Evolutionary conservation across 768 basidiomycete genomes (phyloP).

Genomic region (Dioszegia crocea): DNA sequence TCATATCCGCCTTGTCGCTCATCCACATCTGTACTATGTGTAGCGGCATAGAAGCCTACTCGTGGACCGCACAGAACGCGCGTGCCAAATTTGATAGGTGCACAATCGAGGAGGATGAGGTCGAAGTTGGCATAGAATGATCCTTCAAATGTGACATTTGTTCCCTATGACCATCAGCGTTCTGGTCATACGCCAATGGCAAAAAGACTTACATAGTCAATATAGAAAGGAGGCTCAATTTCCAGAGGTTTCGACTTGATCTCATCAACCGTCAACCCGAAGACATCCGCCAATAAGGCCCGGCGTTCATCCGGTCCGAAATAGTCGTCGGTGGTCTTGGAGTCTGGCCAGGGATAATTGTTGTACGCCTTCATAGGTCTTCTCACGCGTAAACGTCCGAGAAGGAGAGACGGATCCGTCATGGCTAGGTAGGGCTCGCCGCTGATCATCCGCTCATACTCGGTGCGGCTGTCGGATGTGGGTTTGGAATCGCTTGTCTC

Average conservation of each 20-base stretch:
- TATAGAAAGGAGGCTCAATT: slow-evolving; percentile 15
- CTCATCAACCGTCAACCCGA: slow-evolving; percentile 9
- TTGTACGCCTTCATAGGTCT: slow-evolving; percentile 12
- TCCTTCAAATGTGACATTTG: slow-evolving; percentile 8
- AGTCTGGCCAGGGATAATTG: slow-evolving; percentile 12
- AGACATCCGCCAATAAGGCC: slow-evolving; percentile 5
- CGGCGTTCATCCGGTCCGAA: slow-evolving; percentile 13
- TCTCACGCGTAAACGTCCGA: slow-evolving; percentile 4
- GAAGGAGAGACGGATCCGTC: slow-evolving; percentile 1
- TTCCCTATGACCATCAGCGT: slow-evolving; percentile 1
- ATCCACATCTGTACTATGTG: slow-evolving; percentile 16
- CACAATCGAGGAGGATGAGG: slow-evolving; percentile 13
- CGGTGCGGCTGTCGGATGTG: not conserved
- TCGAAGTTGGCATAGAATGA: slow-evolving; percentile 14
- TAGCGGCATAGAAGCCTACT: slow-evolving; percentile 13
- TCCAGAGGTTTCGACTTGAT: slow-evolving; percentile 8
- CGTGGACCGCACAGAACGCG: slow-evolving; percentile 15
- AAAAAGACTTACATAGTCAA: slow-evolving; percentile 16
- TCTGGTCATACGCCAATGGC: no score
- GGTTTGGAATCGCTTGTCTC: not conserved
- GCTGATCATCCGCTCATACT: not conserved
- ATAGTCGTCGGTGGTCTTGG: slow-evolving; percentile 2
- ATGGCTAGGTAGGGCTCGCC: slow-evolving; percentile 14
- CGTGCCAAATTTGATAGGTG: slow-evolving; percentile 15
- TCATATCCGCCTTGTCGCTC: slow-evolving; percentile 14